Base-by-base conservation (phyloP, 345 rosid genomes). In the Mangifera indica region DNA sequence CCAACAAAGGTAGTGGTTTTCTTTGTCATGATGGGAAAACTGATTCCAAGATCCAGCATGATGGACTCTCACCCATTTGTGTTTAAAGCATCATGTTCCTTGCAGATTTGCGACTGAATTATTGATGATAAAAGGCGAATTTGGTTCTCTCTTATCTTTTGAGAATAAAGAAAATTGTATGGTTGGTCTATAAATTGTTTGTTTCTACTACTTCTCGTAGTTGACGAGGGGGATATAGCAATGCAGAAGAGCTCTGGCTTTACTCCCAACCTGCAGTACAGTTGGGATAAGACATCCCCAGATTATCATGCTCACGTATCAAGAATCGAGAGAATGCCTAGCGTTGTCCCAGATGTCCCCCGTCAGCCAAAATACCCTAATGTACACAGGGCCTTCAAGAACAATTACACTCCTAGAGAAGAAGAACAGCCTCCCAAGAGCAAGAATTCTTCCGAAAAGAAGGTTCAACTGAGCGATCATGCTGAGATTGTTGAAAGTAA, bases 281-380 rank as follows among this genome's bases (percentile, higher is more conserved):
- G 74, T 40, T 74, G 79, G 82, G 76, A 52, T 42, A 69, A 73
- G 13, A 60, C 78, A 10, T 72, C 87, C 67, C 10, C 44, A 0
- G 91, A 87, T 20, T 81, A 78, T 84, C 76, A 79, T 67, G 60
- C 60, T 10, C 83, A 82, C 56, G 3, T 84, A 15, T 9, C 84
- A 0, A 60, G 3, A 26, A 53, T 81, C 15, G 64, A 74, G 14
- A 77, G 79, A 79, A 57, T 2, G 73, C 73, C 87, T 9, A 83
- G 74, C 46, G 25, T 75, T 22, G 67, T 79, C 24, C 63, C 70
- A 6, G 85, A 73, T 58, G 70, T 63, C 13, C 80, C 88, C 25
- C 84, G 72, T 14, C 84, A 86, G 11, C 80, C 88, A 22, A 83
- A 74, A 12, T 86, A 86, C 81, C 90, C 90, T 0, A 79, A 8